These are phyloP conservation scores for Sporisorium iseilematis-ciliati DNA, from an alignment of 1,284 basidiomycete species.

Conservation along the genomic window DNA sequence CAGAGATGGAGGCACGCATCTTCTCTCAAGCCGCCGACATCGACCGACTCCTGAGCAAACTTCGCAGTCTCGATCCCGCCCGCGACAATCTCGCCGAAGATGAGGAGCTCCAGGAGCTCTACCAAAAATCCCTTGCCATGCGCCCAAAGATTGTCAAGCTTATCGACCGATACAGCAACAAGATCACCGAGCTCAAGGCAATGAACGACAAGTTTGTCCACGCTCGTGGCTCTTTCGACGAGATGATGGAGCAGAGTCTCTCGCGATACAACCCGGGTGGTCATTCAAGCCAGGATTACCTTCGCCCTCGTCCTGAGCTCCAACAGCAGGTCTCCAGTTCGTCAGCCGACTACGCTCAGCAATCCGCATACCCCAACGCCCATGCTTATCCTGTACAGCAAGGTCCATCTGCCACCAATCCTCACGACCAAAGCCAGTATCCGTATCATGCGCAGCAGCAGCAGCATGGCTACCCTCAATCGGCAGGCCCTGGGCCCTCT, in stretches of 20 bases:
- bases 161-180: conserved; percentile 86
- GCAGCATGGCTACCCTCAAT: conserved; percentile 29
- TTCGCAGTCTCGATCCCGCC: conserved; percentile 80
- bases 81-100: conserved; percentile 89
- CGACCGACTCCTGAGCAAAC: conserved; percentile 84
- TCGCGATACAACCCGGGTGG: conserved; percentile 75
- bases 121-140: conserved; percentile 86
- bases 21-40: conserved; percentile 87
- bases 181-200: conserved; percentile 77
- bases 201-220: conserved; percentile 91
- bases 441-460: conserved; percentile 14
- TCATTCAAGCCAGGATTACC: conserved; percentile 46
- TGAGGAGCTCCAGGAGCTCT: conserved; percentile 90
- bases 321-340: conserved; percentile 40
- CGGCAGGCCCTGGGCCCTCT: conserved; percentile 3
- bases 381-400: conserved; percentile 32
- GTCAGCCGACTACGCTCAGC: conserved; percentile 43
- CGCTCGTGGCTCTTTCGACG: conserved; percentile 84
- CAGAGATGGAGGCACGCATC: conserved; percentile 87
- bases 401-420: conserved; percentile 1
- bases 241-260: conserved; percentile 90
- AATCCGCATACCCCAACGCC: conserved; percentile 22
- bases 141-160: conserved; percentile 94
- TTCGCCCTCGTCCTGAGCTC: conserved; percentile 40
- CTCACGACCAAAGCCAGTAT: conserved; percentile 70